Evolutionary conservation across 1,139 yeast genomes (phyloP), one percentile per base, ranked within the genome.

Genomic region (Scheffersomyces cryptocercus): DNA sequence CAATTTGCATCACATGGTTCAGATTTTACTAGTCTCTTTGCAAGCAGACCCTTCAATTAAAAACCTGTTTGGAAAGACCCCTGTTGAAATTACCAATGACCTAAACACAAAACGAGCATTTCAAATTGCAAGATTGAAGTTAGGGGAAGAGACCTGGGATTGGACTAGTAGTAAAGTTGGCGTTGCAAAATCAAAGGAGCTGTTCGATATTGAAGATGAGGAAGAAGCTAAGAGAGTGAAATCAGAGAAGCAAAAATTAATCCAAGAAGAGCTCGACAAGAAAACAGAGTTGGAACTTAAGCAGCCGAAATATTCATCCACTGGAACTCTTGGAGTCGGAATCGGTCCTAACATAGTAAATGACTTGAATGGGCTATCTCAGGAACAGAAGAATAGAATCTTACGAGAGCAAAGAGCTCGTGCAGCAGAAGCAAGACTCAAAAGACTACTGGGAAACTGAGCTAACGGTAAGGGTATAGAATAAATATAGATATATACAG

Each of bases 371-470:
- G 68, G 77, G 43, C 61, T 73, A 37, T 65, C 61, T 28, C 91
- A 85, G 1, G 88, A 84, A 34, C 97, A 91, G 51, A 77, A 81
- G 56, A 75, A 76, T 76, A 78, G 84, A 56, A 66, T 93, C 29
- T 90, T 91, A 85, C 79, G 99, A 49, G 99, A 93, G 56, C 91
- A 93, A 59, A 72, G 99, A 43, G 98, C 98, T 0, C 75, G 98
- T 48, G 99, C 99, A 0, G 97, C 97, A 0, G 98, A 93, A 61
- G 97, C 95, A 0, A 75, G 99, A 53, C 61, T 91, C 46, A 68
- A 62, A 38, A 50, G 49, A 30, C 12, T 37, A 30, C 43, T 39
- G 28, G 28, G 11, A 20, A 28, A 35, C 20, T 41, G 34, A 31
- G 43, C 5, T 37, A 16, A 11, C 15, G 28, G 37, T 31, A 15